phyloP scores from a whole-genome alignment of 192 early-diverging fungal genomes.

The Ramicandelaber brevisporus region DNA sequence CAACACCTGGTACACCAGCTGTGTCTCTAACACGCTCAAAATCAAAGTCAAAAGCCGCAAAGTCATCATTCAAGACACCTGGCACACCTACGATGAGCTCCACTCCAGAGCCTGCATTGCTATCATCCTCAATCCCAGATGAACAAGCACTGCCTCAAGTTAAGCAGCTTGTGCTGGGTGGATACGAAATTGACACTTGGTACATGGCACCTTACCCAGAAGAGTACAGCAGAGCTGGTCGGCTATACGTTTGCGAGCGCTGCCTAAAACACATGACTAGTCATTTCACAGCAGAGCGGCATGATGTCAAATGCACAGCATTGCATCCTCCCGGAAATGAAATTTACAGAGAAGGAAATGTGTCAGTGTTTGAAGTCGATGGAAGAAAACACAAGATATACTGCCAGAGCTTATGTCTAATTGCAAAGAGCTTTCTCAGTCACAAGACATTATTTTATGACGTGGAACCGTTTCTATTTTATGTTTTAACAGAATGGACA shows the following conservation, averaged over 20 bases:
- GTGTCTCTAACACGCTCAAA: too few relatives aligned
- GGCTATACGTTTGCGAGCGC: constrained; percentile 82
- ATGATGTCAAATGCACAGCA: constrained; percentile 59
- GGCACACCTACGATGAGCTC: too few relatives aligned
- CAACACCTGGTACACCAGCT: too few relatives aligned
- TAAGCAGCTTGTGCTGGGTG: constrained; percentile 55
- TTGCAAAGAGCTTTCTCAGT: constrained; percentile 93
- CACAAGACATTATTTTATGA: constrained; percentile 96
- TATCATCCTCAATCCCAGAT: too few relatives aligned
- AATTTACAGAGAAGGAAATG: constrained; percentile 71
- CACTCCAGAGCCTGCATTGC: too few relatives aligned
- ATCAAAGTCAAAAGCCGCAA: too few relatives aligned
- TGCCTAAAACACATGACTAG: constrained; percentile 97
- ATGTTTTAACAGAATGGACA: constrained; percentile 78
- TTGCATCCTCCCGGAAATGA: constrained; percentile 86
- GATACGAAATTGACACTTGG: constrained; percentile 75
- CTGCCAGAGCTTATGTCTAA: constrained; percentile 87
- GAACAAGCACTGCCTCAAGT: constrained; percentile 16
- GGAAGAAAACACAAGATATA: constrained; percentile 93
- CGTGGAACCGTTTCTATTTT: constrained; percentile 92
- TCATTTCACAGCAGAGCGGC: constrained; percentile 48
- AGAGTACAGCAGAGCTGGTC: constrained; percentile 64
- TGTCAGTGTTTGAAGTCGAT: constrained; percentile 90
- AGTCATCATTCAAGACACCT: too few relatives aligned
- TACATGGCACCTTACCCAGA: constrained; percentile 89